A percentile compares a stretch with the other conserved stretches of the same genome.
These are phyloP conservation scores for Bertia moriformis DNA, from an alignment of 2,329 filamentous ascomycete species.

Conservation along the genomic window DNA sequence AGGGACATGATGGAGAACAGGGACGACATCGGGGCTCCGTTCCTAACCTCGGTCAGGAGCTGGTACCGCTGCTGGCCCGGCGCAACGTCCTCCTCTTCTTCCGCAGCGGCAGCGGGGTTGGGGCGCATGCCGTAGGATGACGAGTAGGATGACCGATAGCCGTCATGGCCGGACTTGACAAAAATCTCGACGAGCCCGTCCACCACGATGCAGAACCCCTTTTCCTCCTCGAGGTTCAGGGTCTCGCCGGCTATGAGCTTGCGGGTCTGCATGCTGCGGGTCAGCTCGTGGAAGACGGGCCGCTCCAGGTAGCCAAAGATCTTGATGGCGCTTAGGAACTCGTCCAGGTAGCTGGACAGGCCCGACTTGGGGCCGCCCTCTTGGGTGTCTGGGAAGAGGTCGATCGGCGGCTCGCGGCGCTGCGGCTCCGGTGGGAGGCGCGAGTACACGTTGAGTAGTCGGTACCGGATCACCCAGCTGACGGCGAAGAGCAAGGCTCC, in stretches of 20 bases:
- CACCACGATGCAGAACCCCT: conserved; percentile 93
- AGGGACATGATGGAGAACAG: conserved; percentile 92
- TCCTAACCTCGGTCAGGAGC: conserved; percentile 89
- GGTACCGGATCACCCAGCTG: conserved; percentile 88
- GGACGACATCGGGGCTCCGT: conserved; percentile 95
- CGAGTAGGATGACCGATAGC: conserved; percentile 10
- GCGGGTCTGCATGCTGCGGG: conserved; percentile 91
- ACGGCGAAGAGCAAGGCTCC: conserved; percentile 66
- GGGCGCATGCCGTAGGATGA: no score
- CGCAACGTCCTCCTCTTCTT: conserved; percentile 45
- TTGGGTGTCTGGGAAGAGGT: conserved; percentile 84
- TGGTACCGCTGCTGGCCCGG: conserved; percentile 75
- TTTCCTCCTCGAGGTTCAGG: conserved; percentile 86
- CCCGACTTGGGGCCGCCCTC: conserved; percentile 82
- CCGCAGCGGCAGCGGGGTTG: no score
- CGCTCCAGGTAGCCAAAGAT: conserved; percentile 95
- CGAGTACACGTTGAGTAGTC: conserved; percentile 93
- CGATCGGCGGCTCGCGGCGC: conserved; percentile 86
- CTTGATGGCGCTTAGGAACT: conserved; percentile 96
- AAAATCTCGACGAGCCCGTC: conserved; percentile 96
- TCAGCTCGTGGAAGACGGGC: conserved; percentile 93
- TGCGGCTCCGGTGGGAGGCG: conserved; percentile 86
- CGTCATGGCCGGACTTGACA: conserved; percentile 67
- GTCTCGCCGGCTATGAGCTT: conserved; percentile 95
- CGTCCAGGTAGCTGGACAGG: conserved; percentile 92